Evolutionary conservation across 2,329 filamentous ascomycete species (phyloP).

Genomic region (Setomelanomma holmii): DNA sequence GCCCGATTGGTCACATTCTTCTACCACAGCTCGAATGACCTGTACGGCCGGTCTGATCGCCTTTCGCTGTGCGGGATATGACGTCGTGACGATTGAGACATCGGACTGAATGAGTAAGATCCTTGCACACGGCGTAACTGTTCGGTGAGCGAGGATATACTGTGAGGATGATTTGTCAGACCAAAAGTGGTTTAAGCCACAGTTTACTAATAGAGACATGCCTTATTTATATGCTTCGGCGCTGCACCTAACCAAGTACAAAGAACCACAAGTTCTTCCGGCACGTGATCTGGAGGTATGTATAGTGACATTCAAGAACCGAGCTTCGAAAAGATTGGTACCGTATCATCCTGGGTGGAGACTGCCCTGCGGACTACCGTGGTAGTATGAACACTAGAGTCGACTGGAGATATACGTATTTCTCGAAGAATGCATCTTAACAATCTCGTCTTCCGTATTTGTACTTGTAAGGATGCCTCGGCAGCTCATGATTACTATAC

Average conservation of each 20-base stretch:
- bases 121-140: constrained; percentile 10
- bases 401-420: too few relatives aligned
- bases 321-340: not conserved
- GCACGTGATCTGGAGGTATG: constrained; percentile 1
- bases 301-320: constrained; percentile 10
- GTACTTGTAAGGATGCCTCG: too few relatives aligned
- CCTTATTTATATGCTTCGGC: constrained; percentile 21
- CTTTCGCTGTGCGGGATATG: constrained; percentile 8
- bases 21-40: constrained; percentile 6
- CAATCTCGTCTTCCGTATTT: too few relatives aligned
- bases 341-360: too few relatives aligned
- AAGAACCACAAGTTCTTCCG: constrained; percentile 21
- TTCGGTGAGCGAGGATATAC: constrained; percentile 15
- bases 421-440: too few relatives aligned
- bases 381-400: not conserved
- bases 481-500: not conserved
- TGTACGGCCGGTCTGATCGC: constrained; percentile 19
- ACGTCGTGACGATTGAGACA: constrained; percentile 11
- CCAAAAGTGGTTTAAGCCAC: not conserved
- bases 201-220: not conserved
- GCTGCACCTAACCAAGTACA: constrained; percentile 26
- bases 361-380: not conserved
- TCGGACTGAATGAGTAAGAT: constrained; percentile 23
- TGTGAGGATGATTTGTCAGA: not conserved
- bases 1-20: too few relatives aligned